Base-by-base conservation (phyloP, 1,139 yeast genomes). In the Suhomyces guaymorum region DNA sequence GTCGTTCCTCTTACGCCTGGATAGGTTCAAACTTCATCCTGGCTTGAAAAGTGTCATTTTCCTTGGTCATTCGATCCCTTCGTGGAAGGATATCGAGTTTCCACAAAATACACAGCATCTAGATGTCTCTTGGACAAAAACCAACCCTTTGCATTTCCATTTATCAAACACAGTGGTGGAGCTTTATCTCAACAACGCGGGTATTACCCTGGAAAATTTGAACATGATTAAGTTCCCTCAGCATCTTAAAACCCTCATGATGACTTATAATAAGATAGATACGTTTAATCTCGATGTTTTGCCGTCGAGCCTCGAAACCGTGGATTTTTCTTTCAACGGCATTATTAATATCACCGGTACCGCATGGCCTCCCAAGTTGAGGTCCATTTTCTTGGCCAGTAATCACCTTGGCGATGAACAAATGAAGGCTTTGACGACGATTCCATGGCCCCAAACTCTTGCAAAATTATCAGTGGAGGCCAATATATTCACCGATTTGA, bases 111-210 rank as follows among this genome's bases (percentile, higher is more conserved):
- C 66, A 16, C 39, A 37, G 7, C 59, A 60, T 30, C 45, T 66
- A 27, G 73, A 66, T 40, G 41, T 63, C 15, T 66, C 73, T 3
- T 67, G 73, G 73, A 57, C 54, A 18, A 42, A 42, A 15, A 44
- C 43, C 5, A 45, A 45, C 20, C 43, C 44, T 9, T 30, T 36
- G 15, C 35, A 47, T 2, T 33, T 45, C 54, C 57, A 33, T 0
- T 37, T 60, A 7, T 68, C 60, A 2, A 38, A 30, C 8, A 41
- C 47, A 5, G 42, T 55, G 3, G 33, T 35, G 1, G 54, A 65
- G 17, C 36, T 66, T 5, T 66, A 57, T 41, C 59, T 66, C 49
- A 67, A 66, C 41, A 50, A 48, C 39, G 55, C 62, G 2, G 61
- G 59, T 2, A 44, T 65, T 4, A 37, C 40, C 10, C 44, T 46